Evolutionary conservation across 1,139 yeast genomes (phyloP).

Genomic region (Ogataea hybrid): DNA sequence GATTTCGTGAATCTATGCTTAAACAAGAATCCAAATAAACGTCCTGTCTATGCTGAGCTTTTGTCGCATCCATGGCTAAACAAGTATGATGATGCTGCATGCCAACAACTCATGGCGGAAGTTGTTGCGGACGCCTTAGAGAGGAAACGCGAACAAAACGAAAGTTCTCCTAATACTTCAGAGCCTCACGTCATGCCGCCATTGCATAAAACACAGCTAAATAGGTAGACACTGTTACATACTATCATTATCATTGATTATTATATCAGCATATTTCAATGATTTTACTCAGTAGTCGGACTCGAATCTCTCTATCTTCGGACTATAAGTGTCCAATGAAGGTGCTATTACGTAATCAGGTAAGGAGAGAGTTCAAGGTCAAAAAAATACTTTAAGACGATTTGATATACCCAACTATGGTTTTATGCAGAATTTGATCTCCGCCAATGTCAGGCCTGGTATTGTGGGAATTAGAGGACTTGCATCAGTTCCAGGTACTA

Average conservation of each 20-base stretch:
- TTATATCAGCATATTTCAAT: neutral
- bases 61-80: slow-evolving; percentile 79
- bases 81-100: slow-evolving; percentile 41
- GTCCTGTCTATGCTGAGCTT: slow-evolving; percentile 81
- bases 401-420: neutral
- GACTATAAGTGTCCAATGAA: slow-evolving; percentile 5
- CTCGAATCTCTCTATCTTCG: neutral
- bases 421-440: neutral
- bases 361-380: neutral
- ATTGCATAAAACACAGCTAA: slow-evolving; percentile 17
- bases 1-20: slow-evolving; percentile 78
- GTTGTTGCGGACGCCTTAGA: slow-evolving; percentile 31
- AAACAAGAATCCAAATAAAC: slow-evolving; percentile 71
- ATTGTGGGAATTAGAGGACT: neutral
- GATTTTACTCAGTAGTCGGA: neutral
- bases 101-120: slow-evolving; percentile 32
- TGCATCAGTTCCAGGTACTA: slow-evolving; percentile 1
- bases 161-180: neutral
- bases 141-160: slow-evolving; percentile 1
- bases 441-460: neutral
- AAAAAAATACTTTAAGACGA: neutral
- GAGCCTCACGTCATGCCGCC: slow-evolving; percentile 15
- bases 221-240: slow-evolving; percentile 8
- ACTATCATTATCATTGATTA: slow-evolving; percentile 3
- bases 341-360: slow-evolving; percentile 1